Percentiles rank a stretch among this genome's conserved stretches.
Evolutionary conservation across 1,139 yeast genomes (phyloP).

Genomic region (Yamadazyma oceani): DNA sequence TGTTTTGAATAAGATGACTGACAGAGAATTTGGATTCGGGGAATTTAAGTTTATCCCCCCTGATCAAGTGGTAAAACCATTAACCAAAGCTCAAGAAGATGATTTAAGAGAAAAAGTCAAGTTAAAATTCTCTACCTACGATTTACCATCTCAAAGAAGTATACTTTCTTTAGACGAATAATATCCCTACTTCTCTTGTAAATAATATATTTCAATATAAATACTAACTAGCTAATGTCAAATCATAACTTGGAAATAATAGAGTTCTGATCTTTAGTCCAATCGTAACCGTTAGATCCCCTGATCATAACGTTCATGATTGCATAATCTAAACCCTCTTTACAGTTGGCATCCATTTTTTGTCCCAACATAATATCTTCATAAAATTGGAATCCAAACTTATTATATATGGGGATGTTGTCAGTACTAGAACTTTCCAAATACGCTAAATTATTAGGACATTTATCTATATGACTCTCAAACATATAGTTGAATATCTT

Average conservation of each 20-base stretch:
- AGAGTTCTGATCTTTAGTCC: constrained; percentile 24
- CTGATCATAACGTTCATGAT: constrained; percentile 61
- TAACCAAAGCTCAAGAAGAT: constrained; percentile 62
- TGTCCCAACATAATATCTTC: constrained; percentile 53
- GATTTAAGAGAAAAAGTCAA: constrained; percentile 42
- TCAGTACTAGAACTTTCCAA: constrained; percentile 56
- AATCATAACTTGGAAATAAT: constrained; percentile 16
- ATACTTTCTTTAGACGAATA: constrained; percentile 60
- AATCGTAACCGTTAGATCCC: constrained; percentile 42
- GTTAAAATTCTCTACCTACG: constrained; percentile 33
- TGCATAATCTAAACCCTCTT: constrained; percentile 49
- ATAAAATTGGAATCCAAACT: constrained; percentile 54
- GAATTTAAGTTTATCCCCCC: constrained; percentile 86
- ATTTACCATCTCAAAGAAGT: constrained; percentile 64
- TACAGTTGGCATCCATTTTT: constrained; percentile 23
- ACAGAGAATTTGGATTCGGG: constrained; percentile 91
- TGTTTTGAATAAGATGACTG: constrained; percentile 80
- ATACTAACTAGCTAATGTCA: too few species aligned
- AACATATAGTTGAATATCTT: constrained; percentile 58
- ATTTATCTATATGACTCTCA: constrained; percentile 47
- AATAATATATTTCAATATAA: constrained; percentile 2
- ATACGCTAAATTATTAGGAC: constrained; percentile 44
- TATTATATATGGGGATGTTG: constrained; percentile 59
- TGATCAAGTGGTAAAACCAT: constrained; percentile 69
- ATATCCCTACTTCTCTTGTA: constrained; percentile 1